Base-by-base conservation (phyloP, 2,329 filamentous ascomycete genomes). In the Nannizzia gypsea region DNA sequence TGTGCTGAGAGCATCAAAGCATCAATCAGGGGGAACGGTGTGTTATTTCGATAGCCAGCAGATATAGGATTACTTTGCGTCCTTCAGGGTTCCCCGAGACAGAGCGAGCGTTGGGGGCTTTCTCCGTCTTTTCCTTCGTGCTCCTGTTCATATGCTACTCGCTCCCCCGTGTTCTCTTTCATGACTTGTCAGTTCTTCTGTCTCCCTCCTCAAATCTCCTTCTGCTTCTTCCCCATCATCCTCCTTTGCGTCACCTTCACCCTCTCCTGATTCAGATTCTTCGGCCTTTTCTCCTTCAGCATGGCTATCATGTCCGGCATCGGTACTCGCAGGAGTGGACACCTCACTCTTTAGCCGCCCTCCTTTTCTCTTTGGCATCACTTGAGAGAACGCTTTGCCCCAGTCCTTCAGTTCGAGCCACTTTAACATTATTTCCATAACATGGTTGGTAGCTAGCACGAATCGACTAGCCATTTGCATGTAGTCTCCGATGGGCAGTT, bases 341-440 rank as follows among this genome's bases (percentile, higher is more conserved):
- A 42, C 17, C 31, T 61, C 59, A 11, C 28, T 52, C 52, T 59
- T 66, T 22, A 66, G 40, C 20, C 56, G 57, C 8, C 56, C 64
- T 1, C 64, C 64, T 72, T 99, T 99, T 63, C 93, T 80, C 74
- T 90, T 90, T 0, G 93, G 93, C 66, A 99, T 91, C 2, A 95
- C 90, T 57, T 83, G 80, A 74, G 91, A 76, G 71, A 99, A 99
- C 0, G 93, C 91, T 69, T 88, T 79, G 1, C 87, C 91, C 93
- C 93, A 99, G 71, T 97, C 88, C 1, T 88, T 89, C 56, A 83
- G 83, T 73, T 96, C 90, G 59, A 99, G 74, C 90, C 91, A 99
- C 65, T 84, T 85, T 52, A 96, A 76, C 89, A 99, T 96, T 63
- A 99, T 97, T 74, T 97, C 92, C 54, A 93, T 83, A 1, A 99